These are phyloP conservation scores for Axilococcus clingmanii DNA, from an alignment of 139 green algal genomes.

Conservation along the genomic window DNA sequence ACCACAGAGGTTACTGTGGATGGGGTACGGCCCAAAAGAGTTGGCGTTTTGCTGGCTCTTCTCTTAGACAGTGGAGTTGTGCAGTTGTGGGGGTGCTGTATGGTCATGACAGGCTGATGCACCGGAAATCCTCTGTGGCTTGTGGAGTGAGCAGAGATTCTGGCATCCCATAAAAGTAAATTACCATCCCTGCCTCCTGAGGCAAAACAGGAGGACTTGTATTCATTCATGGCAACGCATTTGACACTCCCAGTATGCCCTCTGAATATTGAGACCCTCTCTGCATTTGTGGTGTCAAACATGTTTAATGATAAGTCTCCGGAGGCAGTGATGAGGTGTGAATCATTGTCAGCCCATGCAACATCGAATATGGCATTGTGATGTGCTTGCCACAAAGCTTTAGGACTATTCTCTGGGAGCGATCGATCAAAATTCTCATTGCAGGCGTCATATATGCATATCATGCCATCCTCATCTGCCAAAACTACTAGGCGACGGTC, in stretches of 20 bases:
- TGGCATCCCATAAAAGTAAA: conserved; percentile 64
- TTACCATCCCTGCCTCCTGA: conserved; percentile 56
- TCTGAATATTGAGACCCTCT: conserved; percentile 24
- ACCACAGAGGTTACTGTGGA: conserved; percentile 53
- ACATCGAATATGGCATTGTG: conserved; percentile 77
- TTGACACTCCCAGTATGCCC: conserved; percentile 69
- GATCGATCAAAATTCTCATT: conserved; percentile 10
- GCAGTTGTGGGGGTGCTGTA: not conserved
- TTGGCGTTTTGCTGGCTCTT: not conserved
- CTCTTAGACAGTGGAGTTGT: too few relatives aligned
- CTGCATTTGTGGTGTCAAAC: conserved; percentile 48
- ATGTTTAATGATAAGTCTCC: conserved; percentile 57
- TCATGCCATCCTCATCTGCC: conserved; percentile 64
- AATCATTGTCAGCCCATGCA: conserved; percentile 55
- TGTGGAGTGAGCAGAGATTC: conserved; percentile 7
- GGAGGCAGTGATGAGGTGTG: conserved; percentile 54
- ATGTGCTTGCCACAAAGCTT: conserved; percentile 58
- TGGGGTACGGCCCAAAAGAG: conserved; percentile 2
- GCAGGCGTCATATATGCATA: conserved; percentile 51
- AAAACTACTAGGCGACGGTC: conserved; percentile 49
- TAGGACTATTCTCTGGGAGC: conserved; percentile 10
- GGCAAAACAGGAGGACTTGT: conserved; percentile 47
- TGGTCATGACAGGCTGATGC: not conserved
- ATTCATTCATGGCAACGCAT: conserved; percentile 26
- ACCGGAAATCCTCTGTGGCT: not conserved